Percentiles rank a stretch among this genome's conserved stretches.
These are phyloP conservation scores for Pugionium dolabratum DNA, from an alignment of 345 rosid species.

Conservation along the genomic window DNA sequence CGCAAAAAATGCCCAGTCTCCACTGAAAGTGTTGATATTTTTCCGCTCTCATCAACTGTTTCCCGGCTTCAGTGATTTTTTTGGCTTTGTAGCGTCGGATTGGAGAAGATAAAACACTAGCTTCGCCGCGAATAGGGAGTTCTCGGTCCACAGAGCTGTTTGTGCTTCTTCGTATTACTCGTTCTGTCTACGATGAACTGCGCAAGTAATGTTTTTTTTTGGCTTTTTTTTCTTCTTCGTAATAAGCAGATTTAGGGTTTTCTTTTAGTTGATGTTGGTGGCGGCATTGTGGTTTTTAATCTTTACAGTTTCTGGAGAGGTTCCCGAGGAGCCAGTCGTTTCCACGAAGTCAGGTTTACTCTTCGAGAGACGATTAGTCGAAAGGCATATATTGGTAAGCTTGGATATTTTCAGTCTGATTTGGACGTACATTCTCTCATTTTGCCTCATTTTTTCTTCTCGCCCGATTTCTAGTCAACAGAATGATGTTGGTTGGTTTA, in stretches of 20 bases:
- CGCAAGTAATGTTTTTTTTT: constrained; percentile 52
- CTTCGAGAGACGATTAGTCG: constrained; percentile 87
- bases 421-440: not conserved
- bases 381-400: constrained; percentile 71
- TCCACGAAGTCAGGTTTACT: constrained; percentile 79
- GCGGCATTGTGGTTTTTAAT: constrained; percentile 23
- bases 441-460: not conserved
- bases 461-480: not conserved
- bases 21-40: not conserved
- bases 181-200: constrained; percentile 61
- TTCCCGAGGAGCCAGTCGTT: constrained; percentile 91
- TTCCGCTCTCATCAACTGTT: constrained; percentile 4
- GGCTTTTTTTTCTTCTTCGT: not conserved
- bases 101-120: constrained; percentile 43
- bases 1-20: constrained; percentile 16
- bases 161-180: not conserved
- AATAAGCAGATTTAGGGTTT: not conserved
- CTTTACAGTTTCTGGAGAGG: constrained; percentile 82
- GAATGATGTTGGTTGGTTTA: constrained; percentile 8
- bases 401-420: not conserved
- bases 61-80: constrained; percentile 34
- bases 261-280: not conserved
- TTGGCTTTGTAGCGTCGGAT: constrained; percentile 22
- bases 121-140: constrained; percentile 20
- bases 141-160: not conserved